phyloP scores from a whole-genome alignment of 176 grass and related monocot species.

The Pontederia paniculata region DNA sequence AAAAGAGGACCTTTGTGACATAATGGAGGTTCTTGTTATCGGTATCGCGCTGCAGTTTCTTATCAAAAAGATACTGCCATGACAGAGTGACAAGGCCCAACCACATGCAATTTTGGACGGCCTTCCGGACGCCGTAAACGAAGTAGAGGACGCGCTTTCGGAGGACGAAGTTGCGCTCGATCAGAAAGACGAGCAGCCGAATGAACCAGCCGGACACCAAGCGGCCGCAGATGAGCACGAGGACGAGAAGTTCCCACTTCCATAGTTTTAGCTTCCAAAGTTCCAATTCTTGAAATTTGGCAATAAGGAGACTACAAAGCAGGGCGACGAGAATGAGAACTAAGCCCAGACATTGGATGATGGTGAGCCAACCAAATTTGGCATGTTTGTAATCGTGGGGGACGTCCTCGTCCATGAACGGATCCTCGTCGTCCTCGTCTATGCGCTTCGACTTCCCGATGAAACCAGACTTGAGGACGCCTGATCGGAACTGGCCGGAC shows the following conservation, averaged over 20 bases:
- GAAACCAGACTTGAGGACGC: neutral
- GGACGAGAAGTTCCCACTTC: conserved; percentile 64
- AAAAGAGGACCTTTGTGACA: too few species aligned
- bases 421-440: conserved; percentile 72
- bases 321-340: conserved; percentile 56
- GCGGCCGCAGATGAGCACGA: conserved; percentile 71
- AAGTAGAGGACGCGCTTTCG: conserved; percentile 80
- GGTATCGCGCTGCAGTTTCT: conserved; percentile 29
- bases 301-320: conserved; percentile 35
- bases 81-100: conserved; percentile 56
- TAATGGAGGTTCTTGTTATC: conserved; percentile 9
- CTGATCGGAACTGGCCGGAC: conserved; percentile 7
- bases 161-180: conserved; percentile 71
- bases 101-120: conserved; percentile 67
- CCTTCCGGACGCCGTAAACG: conserved; percentile 57
- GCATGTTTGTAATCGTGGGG: conserved; percentile 42
- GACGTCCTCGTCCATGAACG: conserved; percentile 58
- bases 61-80: conserved; percentile 65
- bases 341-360: conserved; percentile 57
- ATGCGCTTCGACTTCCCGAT: conserved; percentile 22
- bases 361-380: conserved; percentile 34
- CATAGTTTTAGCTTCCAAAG: conserved; percentile 47
- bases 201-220: conserved; percentile 71
- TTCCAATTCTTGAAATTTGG: conserved; percentile 12
- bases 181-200: conserved; percentile 40